Percentiles rank a stretch among this genome's conserved stretches.
phyloP scores from a whole-genome alignment of 2,329 filamentous ascomycete genomes.

The Fusarium foetens region DNA sequence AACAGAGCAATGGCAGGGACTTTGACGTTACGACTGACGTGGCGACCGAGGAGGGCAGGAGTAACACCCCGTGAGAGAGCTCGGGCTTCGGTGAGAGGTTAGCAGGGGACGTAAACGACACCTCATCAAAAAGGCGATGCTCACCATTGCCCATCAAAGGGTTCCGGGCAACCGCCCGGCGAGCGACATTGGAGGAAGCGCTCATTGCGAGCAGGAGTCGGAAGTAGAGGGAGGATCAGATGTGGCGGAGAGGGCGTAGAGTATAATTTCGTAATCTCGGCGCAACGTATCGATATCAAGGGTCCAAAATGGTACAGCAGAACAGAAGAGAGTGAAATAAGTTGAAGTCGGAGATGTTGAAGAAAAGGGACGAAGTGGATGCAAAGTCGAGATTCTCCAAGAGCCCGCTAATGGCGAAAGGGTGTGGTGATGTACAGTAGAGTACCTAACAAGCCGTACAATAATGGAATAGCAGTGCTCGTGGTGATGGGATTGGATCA shows the following conservation, averaged over 20 bases:
- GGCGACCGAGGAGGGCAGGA: conserved; percentile 59
- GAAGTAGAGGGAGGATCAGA: conserved; percentile 12
- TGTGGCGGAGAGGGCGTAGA: conserved; percentile 11
- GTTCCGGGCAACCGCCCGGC: conserved; percentile 64
- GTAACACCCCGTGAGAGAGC: conserved; percentile 59
- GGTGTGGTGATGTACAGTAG: conserved; percentile 26
- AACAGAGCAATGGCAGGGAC: conserved; percentile 65
- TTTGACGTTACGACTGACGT: conserved; percentile 58
- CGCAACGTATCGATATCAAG: conserved; percentile 18
- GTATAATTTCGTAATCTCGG: conserved; percentile 11
- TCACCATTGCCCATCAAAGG: conserved; percentile 62
- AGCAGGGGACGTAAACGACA: conserved; percentile 32
- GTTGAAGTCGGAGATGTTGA: conserved; percentile 34
- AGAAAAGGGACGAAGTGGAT: conserved; percentile 42
- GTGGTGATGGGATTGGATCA: conserved; percentile 38
- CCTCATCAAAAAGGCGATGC: conserved; percentile 32
- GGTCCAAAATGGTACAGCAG: conserved; percentile 1
- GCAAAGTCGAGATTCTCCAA: conserved; percentile 39
- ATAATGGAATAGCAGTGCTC: conserved; percentile 26
- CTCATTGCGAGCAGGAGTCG: conserved; percentile 57
- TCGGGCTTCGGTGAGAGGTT: conserved; percentile 52
- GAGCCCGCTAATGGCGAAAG: conserved; percentile 36
- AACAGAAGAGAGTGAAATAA: conserved; percentile 5
- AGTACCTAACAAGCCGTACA: conserved; percentile 9
- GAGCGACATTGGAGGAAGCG: conserved; percentile 65